phyloP scores from a whole-genome alignment of 2,329 filamentous ascomycete genomes.

The Neospermospora avenae region DNA sequence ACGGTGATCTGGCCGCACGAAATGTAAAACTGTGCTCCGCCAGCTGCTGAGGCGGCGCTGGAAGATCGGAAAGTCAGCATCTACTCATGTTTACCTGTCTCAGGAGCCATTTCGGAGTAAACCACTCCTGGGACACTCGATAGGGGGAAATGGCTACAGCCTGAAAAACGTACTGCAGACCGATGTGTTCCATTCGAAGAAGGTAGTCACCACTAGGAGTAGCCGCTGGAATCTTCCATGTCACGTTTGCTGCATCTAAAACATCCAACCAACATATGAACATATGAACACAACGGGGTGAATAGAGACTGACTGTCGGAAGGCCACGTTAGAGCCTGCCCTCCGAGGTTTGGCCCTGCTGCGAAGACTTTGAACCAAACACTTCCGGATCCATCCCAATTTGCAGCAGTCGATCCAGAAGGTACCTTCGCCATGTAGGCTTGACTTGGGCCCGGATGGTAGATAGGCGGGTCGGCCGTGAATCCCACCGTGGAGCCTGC shows the following conservation, averaged over 20 bases:
- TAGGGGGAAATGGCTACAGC: no score
- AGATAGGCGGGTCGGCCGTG: conserved; percentile 23
- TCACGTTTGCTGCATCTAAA: conserved; percentile 18
- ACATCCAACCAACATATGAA: neutral
- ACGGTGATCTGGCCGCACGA: conserved; percentile 42
- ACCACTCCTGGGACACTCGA: no score
- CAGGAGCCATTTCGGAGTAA: no score
- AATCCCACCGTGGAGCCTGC: no score
- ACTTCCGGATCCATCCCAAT: conserved; percentile 26
- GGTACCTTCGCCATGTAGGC: conserved; percentile 31
- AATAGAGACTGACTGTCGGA: conserved; percentile 20
- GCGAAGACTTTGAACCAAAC: conserved; percentile 33
- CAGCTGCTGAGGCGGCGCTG: conserved; percentile 10
- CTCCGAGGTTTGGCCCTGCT: conserved; percentile 22
- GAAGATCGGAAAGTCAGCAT: no score
- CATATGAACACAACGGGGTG: neutral
- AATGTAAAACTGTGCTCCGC: conserved; percentile 32
- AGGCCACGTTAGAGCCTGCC: conserved; percentile 26
- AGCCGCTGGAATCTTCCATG: conserved; percentile 34
- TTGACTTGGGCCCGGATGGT: conserved; percentile 29
- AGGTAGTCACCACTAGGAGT: conserved; percentile 39
- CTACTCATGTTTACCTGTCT: no score
- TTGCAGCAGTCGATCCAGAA: conserved; percentile 24
- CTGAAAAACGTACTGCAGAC: no score
- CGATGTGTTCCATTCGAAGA: conserved; percentile 37